A percentile compares a stretch with the other conserved stretches of the same genome.
Evolutionary conservation across 2,329 filamentous ascomycete species (phyloP).

Genomic region (Annulohypoxylon truncatum): DNA sequence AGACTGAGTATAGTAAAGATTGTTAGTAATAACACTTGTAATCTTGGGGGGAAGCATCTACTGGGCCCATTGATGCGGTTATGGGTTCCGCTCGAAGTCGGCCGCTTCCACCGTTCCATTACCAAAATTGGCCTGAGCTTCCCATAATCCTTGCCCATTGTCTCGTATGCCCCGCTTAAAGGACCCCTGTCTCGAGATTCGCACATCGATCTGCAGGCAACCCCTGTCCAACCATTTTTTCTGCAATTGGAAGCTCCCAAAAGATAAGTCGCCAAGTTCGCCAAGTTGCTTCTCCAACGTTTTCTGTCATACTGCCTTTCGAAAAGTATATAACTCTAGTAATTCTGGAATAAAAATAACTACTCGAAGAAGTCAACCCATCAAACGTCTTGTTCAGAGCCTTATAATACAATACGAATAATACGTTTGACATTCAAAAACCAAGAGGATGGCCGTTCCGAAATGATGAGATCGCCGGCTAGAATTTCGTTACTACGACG

Average conservation of each 20-base stretch:
- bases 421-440: background rate
- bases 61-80: background rate
- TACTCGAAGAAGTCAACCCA: background rate
- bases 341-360: background rate
- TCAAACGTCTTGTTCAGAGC: background rate
- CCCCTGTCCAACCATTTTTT: constrained; percentile 33
- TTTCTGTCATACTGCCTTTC: background rate
- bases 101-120: constrained; percentile 5
- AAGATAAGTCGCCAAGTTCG: constrained; percentile 31
- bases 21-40: constrained; percentile 15
- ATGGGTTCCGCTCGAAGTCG: background rate
- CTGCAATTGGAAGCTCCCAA: constrained; percentile 43
- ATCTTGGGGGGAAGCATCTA: background rate
- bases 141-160: background rate
- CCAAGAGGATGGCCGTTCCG: background rate
- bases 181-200: constrained; percentile 35
- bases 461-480: constrained; percentile 20
- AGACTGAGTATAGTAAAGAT: constrained; percentile 30
- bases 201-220: constrained; percentile 36
- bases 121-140: constrained; percentile 4
- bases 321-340: background rate
- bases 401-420: background rate
- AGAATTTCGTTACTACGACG: constrained; percentile 13
- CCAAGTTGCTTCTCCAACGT: constrained; percentile 20
- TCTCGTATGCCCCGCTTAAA: constrained; percentile 14